Evolutionary conservation across 768 basidiomycete genomes (phyloP), one percentile per base, ranked within the genome.

Genomic region (Lactarius psammicola): DNA sequence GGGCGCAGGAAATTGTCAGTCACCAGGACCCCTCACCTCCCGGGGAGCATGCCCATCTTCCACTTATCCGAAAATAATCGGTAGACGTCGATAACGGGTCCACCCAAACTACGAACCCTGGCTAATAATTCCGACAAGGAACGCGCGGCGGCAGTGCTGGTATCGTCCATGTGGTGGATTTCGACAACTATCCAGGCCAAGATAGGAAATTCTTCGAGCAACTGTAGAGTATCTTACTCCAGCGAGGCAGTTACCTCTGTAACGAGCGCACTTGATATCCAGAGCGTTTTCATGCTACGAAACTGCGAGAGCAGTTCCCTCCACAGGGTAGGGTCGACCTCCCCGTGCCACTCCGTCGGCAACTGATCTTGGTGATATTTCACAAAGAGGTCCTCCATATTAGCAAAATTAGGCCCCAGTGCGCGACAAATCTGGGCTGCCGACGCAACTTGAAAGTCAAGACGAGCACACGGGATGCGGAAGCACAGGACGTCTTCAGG

Each of bases 401-500:
- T 51, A 18, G 15, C 18, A 20, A 54, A 51, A 34, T 61, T 61
- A 4, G 60, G 49, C 51, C 10, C 5, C 11, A 61, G 36, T 6
- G 60, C n/a, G 11, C 10, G 26, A 11, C 60, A 61, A 30, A 61
- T 26, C 36, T 61, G 60, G 23, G 34, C 34, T 11, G 31, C 40
- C 13, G 60, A 36, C 11, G 60, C 60, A 4, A 61, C 51, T 26
- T 61, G 60, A 40, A 54, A 61, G 34, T 61, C 60, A 9, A 61
- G 34, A 40, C 10, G 51, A 10, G 4, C 0, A 34, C 60, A 61
- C 44, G 26, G 51, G 30, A 61, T 26, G 10, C 36, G 10, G 23
- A 61, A 10, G 59, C 42, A 31, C 10, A 51, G 18, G 13, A n/a
- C 18, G 0, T 51, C 46, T 36, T 13, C 6, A 20, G 49, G 13